Conservation (phyloP, 2,329 filamentous ascomycete species). For the Fusarium armeniacum region DNA sequence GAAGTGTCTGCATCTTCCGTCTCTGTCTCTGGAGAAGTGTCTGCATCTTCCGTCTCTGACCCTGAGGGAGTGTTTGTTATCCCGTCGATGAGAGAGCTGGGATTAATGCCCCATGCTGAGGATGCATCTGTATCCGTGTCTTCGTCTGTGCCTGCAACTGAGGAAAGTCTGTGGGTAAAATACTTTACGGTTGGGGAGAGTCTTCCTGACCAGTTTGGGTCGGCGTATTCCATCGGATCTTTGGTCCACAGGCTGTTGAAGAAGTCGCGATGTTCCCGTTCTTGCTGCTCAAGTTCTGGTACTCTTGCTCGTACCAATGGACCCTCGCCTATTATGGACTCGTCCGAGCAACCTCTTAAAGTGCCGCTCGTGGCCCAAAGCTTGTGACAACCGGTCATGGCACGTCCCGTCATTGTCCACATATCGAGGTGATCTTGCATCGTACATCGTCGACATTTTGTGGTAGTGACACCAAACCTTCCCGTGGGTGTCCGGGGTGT, state of each 20-base stretch:
- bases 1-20: no score
- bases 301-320: background rate
- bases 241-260: background rate
- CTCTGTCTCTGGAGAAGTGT: no score
- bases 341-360: background rate
- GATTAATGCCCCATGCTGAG: no score
- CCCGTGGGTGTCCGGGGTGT: background rate
- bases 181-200: background rate
- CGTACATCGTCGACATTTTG: constrained; percentile 33
- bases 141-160: background rate
- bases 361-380: constrained; percentile 16
- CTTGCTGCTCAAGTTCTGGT: background rate
- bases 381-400: background rate
- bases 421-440: constrained; percentile 12
- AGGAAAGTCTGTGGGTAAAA: background rate
- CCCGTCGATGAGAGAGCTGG: no score
- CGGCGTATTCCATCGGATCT: background rate
- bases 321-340: background rate
- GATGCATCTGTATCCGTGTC: background rate
- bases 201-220: background rate
- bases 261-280: background rate
- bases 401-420: constrained; percentile 27
- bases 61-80: no score
- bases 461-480: background rate
- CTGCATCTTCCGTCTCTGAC: no score